Conservation (phyloP, 371 early-diverging fungal genomes). For the Chytridium lagenaria region DNA sequence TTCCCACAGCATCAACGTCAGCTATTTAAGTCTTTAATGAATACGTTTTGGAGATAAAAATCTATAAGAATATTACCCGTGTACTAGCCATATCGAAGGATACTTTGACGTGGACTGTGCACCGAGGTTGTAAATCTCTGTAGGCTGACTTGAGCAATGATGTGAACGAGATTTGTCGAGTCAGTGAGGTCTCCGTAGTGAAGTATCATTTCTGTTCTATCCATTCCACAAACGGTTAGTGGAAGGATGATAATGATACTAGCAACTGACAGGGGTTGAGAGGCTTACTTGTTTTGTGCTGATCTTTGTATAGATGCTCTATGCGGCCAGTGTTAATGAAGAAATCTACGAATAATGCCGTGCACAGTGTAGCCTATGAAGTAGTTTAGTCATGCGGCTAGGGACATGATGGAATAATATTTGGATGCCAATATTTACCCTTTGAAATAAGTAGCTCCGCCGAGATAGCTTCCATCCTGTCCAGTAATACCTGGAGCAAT, state of each 20-base stretch:
- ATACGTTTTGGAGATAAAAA: neutral
- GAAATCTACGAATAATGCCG: conserved; percentile 82
- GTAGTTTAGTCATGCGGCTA: neutral
- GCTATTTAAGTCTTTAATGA: conserved; percentile 20
- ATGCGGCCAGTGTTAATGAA: conserved; percentile 86
- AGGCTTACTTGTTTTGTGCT: conserved; percentile 58
- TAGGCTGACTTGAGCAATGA: conserved; percentile 79
- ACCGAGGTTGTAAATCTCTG: conserved; percentile 77
- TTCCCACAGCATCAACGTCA: conserved; percentile 84
- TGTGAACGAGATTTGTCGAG: conserved; percentile 79
- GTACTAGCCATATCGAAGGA: conserved; percentile 92
- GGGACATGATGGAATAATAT: neutral
- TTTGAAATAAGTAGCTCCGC: conserved; percentile 76
- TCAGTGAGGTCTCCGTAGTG: conserved; percentile 89
- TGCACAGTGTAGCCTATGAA: conserved; percentile 72
- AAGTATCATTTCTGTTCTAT: conserved; percentile 77
- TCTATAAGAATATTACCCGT: conserved; percentile 57
- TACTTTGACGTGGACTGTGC: conserved; percentile 81
- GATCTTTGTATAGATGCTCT: conserved; percentile 79
- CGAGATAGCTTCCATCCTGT: conserved; percentile 83
- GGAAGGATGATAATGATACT: neutral
- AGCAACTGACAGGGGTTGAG: conserved; percentile 6
- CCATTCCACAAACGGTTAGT: conserved; percentile 42
- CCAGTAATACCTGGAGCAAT: conserved; percentile 77
- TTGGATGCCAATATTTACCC: conserved; percentile 44